Conservation (phyloP, 2,329 filamentous ascomycete species). For the Exophiala sideris region DNA sequence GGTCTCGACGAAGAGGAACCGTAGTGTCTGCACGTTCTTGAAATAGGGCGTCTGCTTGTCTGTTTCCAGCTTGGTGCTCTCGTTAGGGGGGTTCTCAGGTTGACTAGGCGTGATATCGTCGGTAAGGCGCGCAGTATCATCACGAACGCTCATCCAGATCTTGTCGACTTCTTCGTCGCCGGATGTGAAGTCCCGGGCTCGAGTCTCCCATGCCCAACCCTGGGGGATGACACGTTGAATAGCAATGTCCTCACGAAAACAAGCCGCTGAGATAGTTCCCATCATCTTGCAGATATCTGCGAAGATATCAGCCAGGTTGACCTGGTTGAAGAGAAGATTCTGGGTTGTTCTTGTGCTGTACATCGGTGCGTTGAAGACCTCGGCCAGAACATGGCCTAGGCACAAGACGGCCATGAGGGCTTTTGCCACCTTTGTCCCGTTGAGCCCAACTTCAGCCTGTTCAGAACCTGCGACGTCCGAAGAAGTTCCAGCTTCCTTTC, state of each 20-base stretch:
- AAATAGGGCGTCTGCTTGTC: slow-evolving; percentile 46
- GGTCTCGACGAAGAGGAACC: slow-evolving; percentile 72
- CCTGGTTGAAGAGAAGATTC: slow-evolving; percentile 63
- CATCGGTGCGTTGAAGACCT: slow-evolving; percentile 65
- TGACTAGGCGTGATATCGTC: slow-evolving; percentile 8
- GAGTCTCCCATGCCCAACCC: slow-evolving; percentile 48
- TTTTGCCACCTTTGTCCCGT: slow-evolving; percentile 75
- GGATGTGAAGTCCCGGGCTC: slow-evolving; percentile 38
- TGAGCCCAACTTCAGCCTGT: slow-evolving; percentile 42
- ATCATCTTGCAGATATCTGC: slow-evolving; percentile 68
- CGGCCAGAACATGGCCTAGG: slow-evolving; percentile 69
- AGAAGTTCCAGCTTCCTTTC: slow-evolving; percentile 20
- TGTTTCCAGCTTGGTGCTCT: slow-evolving; percentile 29
- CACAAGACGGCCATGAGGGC: slow-evolving; percentile 73
- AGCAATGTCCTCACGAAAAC: slow-evolving; percentile 79
- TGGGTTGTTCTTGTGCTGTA: slow-evolving; percentile 63
- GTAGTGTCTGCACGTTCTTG: slow-evolving; percentile 75
- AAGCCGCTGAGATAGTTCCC: slow-evolving; percentile 72
- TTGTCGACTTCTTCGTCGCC: slow-evolving; percentile 43
- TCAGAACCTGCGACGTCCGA: slow-evolving; percentile 16
- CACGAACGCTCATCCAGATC: slow-evolving; percentile 25
- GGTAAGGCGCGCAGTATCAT: not conserved
- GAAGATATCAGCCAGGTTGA: slow-evolving; percentile 86
- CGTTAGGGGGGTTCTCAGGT: slow-evolving; percentile 17
- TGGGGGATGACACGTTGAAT: slow-evolving; percentile 71